These are phyloP conservation scores for Alternaria postmessia DNA, from an alignment of 2,329 filamentous ascomycete genomes.

Conservation along the genomic window DNA sequence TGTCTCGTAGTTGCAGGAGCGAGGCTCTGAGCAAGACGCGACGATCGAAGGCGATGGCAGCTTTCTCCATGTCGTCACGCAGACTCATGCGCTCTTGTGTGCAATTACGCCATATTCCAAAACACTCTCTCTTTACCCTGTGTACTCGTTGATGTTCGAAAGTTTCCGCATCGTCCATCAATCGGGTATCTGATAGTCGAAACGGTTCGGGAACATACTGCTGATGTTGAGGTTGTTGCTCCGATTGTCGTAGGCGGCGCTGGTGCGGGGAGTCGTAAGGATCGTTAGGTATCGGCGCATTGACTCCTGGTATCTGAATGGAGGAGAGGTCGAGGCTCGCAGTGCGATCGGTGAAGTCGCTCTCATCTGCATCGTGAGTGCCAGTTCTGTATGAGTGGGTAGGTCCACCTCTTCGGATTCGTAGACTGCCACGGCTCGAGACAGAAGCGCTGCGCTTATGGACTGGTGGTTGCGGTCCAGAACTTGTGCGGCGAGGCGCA, in stretches of 20 bases:
- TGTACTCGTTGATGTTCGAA: constrained; percentile 45
- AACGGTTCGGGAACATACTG: constrained; percentile 52
- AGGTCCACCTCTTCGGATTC: constrained; percentile 35
- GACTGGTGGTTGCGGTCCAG: constrained; percentile 28
- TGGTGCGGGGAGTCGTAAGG: constrained; percentile 20
- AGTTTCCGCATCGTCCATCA: constrained; percentile 60
- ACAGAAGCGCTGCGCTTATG: constrained; percentile 42
- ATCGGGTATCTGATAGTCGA: constrained; percentile 59
- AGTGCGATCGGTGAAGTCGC: constrained; percentile 43
- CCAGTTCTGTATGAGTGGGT: constrained; percentile 19
- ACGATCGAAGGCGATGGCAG: constrained; percentile 59
- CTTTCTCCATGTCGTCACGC: constrained; percentile 35
- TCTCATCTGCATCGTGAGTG: constrained; percentile 37
- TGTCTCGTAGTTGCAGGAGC: constrained; percentile 53
- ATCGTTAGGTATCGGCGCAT: constrained; percentile 43
- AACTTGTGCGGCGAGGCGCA: constrained; percentile 25
- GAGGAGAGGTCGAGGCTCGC: constrained; percentile 39
- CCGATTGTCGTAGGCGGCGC: constrained; percentile 1
- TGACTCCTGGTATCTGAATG: constrained; percentile 47
- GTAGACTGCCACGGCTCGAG: constrained; percentile 48
- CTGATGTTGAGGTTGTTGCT: constrained; percentile 21
- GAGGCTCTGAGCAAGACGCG: constrained; percentile 61
- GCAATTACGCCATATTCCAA: constrained; percentile 59
- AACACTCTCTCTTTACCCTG: constrained; percentile 35
- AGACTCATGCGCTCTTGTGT: constrained; percentile 31